Conservation (phyloP, 345 rosid species). For the Eucalyptus caleyi region DNA sequence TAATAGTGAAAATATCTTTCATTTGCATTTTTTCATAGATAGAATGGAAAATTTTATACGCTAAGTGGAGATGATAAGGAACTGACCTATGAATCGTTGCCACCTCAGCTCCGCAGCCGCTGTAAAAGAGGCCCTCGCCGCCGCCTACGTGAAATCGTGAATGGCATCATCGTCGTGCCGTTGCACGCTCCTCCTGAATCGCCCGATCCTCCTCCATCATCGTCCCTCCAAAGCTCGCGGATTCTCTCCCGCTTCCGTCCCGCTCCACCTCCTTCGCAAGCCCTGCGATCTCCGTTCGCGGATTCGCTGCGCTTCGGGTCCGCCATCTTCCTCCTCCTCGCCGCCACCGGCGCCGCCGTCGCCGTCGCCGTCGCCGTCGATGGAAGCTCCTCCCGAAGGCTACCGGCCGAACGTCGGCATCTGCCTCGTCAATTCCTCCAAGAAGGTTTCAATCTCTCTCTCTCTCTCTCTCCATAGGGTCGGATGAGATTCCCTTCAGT, state of each 20-base stretch:
- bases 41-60: not conserved
- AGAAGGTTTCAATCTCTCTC: slow-evolving; percentile 20
- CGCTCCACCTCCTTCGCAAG: slow-evolving; percentile 1
- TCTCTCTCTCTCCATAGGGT: not conserved
- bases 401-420: slow-evolving; percentile 4
- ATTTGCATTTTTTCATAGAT: too few species aligned
- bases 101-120: not conserved
- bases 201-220: not conserved
- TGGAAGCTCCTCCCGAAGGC: slow-evolving; percentile 71
- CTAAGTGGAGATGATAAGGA: not conserved
- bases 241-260: slow-evolving; percentile 3
- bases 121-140: not conserved
- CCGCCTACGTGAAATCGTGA: not conserved
- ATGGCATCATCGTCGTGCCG: not conserved
- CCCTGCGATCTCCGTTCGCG: not conserved
- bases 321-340: not conserved
- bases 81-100: fast-evolving
- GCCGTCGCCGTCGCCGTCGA: slow-evolving; percentile 16
- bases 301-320: not conserved
- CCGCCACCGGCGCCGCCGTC: not conserved
- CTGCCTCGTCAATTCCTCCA: slow-evolving; percentile 73
- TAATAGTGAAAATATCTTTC: fast-evolving
- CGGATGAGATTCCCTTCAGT: not conserved
- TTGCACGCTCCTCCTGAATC: not conserved
- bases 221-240: slow-evolving; percentile 12